Evolutionary conservation across 2,329 filamentous ascomycete species (phyloP).

Genomic region (Fusarium miscanthi): DNA sequence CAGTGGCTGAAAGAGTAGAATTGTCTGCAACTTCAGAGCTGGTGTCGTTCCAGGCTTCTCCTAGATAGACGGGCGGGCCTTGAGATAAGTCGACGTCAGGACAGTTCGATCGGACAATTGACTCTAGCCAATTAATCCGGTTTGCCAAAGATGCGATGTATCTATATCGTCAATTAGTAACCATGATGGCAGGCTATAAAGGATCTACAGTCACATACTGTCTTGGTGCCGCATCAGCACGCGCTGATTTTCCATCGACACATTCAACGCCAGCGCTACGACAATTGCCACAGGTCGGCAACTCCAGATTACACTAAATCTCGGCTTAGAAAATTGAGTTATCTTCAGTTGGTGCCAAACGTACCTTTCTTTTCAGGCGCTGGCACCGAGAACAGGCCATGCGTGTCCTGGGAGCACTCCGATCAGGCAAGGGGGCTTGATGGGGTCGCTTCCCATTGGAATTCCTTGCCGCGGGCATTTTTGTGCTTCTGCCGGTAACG

Average conservation of each 20-base stretch:
- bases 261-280: conserved; percentile 55
- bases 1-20: neutral
- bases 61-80: conserved; percentile 17
- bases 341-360: neutral
- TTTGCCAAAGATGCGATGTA: conserved; percentile 53
- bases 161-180: conserved; percentile 12
- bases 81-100: conserved; percentile 55
- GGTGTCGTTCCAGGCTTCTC: conserved; percentile 28
- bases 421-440: neutral
- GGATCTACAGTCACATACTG: conserved; percentile 46
- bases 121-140: conserved; percentile 59
- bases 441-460: neutral
- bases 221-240: conserved; percentile 54
- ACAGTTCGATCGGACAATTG: conserved; percentile 55
- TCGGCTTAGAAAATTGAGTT: neutral
- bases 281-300: conserved; percentile 57
- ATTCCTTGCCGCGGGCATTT: conserved; percentile 27
- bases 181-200: fast-evolving
- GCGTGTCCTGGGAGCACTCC: conserved; percentile 12
- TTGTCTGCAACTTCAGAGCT: conserved; percentile 7
- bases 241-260: conserved; percentile 56
- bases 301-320: conserved; percentile 56
- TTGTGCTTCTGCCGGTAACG: neutral
- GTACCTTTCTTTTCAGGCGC: conserved; percentile 60
- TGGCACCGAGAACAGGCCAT: conserved; percentile 56